phyloP scores from a whole-genome alignment of 2,329 filamentous ascomycete species.

The Alternaria longipes region DNA sequence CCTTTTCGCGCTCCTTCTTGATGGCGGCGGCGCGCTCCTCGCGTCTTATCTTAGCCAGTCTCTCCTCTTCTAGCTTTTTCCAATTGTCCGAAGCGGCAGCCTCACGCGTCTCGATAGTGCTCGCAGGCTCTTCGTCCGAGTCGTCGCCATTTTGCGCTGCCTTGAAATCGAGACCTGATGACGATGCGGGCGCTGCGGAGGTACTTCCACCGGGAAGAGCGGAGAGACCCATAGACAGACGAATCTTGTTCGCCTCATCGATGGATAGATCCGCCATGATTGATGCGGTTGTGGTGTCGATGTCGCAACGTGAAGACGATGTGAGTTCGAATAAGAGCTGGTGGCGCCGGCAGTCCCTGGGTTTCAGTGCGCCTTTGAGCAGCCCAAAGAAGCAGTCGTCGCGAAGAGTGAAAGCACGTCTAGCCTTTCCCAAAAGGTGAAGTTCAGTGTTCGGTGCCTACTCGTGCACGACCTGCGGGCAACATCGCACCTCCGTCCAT shows the following conservation, averaged over 20 bases:
- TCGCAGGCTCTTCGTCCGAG: conserved; percentile 74
- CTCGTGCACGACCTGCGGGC: conserved; percentile 8
- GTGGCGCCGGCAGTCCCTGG: not conserved
- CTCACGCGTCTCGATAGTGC: conserved; percentile 83
- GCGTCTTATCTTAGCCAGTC: conserved; percentile 75
- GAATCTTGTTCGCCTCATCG: conserved; percentile 93
- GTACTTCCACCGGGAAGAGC: conserved; percentile 75
- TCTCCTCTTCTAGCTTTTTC: conserved; percentile 74
- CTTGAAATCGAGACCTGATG: conserved; percentile 67
- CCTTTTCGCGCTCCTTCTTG: conserved; percentile 85
- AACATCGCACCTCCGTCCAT: conserved; percentile 11
- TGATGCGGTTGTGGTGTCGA: conserved; percentile 11
- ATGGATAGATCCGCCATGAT: conserved; percentile 61
- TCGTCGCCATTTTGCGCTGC: conserved; percentile 57
- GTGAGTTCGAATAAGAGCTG: not conserved
- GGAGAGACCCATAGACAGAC: conserved; percentile 87
- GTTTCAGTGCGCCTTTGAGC: not conserved
- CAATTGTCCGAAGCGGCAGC: conserved; percentile 78
- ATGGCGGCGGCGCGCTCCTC: conserved; percentile 84
- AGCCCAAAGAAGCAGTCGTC: not conserved
- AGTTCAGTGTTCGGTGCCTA: not conserved
- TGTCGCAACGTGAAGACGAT: not conserved
- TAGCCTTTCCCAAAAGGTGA: not conserved
- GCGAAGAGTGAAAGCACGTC: not conserved
- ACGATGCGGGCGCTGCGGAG: conserved; percentile 64